Evolutionary conservation across 2,329 filamentous ascomycete species (phyloP).

Genomic region (Colletotrichum endophyticum): DNA sequence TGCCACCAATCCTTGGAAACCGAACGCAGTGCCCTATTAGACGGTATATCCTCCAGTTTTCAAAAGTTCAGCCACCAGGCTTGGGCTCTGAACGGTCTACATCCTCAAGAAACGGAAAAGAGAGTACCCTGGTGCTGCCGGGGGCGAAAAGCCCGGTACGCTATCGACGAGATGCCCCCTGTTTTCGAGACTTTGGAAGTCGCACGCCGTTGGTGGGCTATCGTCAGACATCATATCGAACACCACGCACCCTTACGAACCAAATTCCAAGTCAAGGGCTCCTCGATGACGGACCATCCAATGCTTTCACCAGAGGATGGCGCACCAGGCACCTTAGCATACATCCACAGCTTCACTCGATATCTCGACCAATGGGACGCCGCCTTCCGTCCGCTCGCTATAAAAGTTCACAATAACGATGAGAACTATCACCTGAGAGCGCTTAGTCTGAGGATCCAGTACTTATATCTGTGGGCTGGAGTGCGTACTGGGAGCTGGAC

Average conservation of each 20-base stretch:
- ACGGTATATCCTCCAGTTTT: neutral
- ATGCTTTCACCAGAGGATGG: neutral
- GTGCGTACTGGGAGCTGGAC: neutral
- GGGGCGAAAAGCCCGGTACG: neutral
- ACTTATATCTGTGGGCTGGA: neutral
- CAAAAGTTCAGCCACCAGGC: neutral
- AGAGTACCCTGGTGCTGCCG: slow-evolving; percentile 10
- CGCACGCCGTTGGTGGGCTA: slow-evolving; percentile 1
- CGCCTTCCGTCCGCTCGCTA: neutral
- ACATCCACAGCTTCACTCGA: neutral
- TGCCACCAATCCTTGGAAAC: neutral
- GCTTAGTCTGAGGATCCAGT: neutral
- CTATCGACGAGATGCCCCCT: slow-evolving; percentile 5
- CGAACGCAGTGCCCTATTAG: neutral
- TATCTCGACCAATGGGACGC: neutral
- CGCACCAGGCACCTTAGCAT: neutral
- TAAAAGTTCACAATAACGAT: neutral
- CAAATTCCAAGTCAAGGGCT: neutral
- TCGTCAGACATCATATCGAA: neutral
- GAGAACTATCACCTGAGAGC: neutral
- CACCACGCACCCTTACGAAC: neutral
- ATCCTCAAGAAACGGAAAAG: neutral
- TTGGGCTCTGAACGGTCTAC: neutral
- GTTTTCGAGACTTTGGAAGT: neutral
- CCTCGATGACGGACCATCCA: neutral